Conservation (phyloP, 345 rosid species). For the Chamaenerion angustifolium region DNA sequence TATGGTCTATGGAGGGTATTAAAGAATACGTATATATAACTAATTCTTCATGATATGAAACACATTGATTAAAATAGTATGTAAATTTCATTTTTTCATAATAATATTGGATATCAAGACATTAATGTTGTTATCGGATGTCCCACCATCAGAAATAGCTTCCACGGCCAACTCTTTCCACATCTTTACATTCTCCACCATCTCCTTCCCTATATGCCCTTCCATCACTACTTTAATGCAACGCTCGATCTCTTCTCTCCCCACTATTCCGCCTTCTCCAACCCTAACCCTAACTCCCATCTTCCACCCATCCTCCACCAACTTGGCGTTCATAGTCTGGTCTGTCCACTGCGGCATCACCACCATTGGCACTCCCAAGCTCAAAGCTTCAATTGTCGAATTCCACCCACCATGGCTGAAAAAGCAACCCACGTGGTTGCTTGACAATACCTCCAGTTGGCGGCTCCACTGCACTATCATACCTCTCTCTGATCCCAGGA, state of each 20-base stretch:
- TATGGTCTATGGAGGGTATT: too few relatives aligned
- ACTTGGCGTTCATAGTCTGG: conserved; percentile 28
- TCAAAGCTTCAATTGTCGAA: conserved; percentile 11
- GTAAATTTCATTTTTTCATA: not conserved
- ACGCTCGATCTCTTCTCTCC: conserved; percentile 31
- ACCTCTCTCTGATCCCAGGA: conserved; percentile 14
- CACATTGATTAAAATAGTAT: too few relatives aligned
- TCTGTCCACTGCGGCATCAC: conserved; percentile 18
- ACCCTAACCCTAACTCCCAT: conserved; percentile 41
- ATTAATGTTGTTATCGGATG: conserved; percentile 32
- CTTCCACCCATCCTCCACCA: conserved; percentile 45
- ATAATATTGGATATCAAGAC: conserved; percentile 16
- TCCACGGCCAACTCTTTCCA: conserved; percentile 35
- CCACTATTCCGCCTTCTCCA: conserved; percentile 32
- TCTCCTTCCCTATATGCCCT: conserved; percentile 26
- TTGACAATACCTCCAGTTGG: conserved; percentile 33
- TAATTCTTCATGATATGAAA: too few relatives aligned
- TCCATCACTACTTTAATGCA: conserved; percentile 43
- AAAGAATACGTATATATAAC: too few relatives aligned
- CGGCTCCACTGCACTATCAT: conserved; percentile 41
- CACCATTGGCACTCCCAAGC: conserved; percentile 13
- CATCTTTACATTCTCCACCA: conserved; percentile 24
- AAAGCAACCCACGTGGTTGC: conserved; percentile 40
- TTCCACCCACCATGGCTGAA: conserved; percentile 64
- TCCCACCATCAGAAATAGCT: conserved; percentile 37